These are phyloP conservation scores for Pittosporum tobira DNA, from an alignment of 129 eudicot species.

Conservation along the genomic window DNA sequence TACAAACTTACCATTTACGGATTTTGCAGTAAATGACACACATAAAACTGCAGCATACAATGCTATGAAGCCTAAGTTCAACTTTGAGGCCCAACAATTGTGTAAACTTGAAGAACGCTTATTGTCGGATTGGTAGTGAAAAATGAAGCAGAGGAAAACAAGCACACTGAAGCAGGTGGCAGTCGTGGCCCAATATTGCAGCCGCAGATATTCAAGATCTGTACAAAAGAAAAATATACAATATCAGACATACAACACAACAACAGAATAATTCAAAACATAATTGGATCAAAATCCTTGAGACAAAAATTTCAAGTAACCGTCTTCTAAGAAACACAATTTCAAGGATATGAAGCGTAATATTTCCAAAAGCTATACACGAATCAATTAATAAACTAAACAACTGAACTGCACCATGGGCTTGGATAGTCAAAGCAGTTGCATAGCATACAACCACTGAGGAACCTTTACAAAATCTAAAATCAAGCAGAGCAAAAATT, in stretches of 20 bases:
- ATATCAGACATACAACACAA: not conserved
- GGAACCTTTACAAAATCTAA: not conserved
- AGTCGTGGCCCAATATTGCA: constrained; percentile 64
- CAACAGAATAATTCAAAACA: not conserved
- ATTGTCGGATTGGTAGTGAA: constrained; percentile 15
- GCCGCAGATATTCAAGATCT: constrained; percentile 52
- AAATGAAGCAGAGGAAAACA: constrained; percentile 36
- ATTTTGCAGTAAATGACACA: constrained; percentile 28
- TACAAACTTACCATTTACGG: constrained; percentile 25
- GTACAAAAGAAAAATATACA: not conserved
- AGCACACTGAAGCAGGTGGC: constrained; percentile 57
- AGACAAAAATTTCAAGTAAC: not conserved
- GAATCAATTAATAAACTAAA: not conserved
- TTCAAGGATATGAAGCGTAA: not conserved
- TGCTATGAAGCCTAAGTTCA: constrained; percentile 28
- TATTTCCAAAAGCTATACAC: not conserved
- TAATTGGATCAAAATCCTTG: not conserved
- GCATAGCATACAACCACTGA: not conserved
- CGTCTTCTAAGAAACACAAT: not conserved
- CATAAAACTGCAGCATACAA: constrained; percentile 34
- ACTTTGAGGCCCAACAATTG: constrained; percentile 19
- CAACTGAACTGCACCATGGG: not conserved
- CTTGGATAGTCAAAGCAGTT: too few relatives aligned
- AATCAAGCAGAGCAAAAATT: not conserved
- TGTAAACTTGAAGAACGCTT: constrained; percentile 13